Evolutionary conservation across 768 basidiomycete species (phyloP), one percentile per base, ranked within the genome.

Genomic region (Lactarius akahatsu): DNA sequence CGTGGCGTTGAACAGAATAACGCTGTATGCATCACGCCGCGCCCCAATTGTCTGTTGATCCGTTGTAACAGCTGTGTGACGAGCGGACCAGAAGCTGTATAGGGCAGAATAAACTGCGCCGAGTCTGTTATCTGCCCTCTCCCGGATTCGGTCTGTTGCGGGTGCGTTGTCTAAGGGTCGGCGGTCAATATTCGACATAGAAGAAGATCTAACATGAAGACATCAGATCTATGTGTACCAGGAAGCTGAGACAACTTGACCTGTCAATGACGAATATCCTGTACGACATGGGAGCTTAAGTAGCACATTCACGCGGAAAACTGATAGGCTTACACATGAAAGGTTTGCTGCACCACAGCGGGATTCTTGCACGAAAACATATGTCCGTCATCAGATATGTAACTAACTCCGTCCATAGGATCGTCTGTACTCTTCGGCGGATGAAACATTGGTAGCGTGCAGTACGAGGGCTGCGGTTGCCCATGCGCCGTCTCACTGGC

Each of bases 341-440:
- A 86, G 0, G 85, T 78, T 70, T 82, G 85, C 18, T 80, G 81
- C 74, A 83, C 74, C 5, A 82, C 76, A 0, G 77, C 78, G 2
- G 86, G 86, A 67, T 88, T 85, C 61, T 78, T 77, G 74, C 87
- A 87, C 2, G 72, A 34, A 62, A 85, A 87, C 13, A 77, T 70
- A 71, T 87, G 86, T 0, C 87, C 87, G 59, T 87, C 85, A 28
- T 76, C 76, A 1, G 86, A 87, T 43, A 85, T 68, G 68, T 87
- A 82, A 6, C 85, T 81, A 3, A 76, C 28, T 1, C 77, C 78
- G 1, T 70, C 68, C 7, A 74, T 68, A 0, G 73, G 69, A 9
- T 74, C 69, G 28, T 73, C 74, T 6, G 74, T 73, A 16, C 74
- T 72, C 58, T 71, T 69, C 0, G 77, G 75, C 0, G 75, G 72